These are phyloP conservation scores for Hsuehochloa calcarea DNA, from an alignment of 176 grass and related monocot species.

Conservation along the genomic window DNA sequence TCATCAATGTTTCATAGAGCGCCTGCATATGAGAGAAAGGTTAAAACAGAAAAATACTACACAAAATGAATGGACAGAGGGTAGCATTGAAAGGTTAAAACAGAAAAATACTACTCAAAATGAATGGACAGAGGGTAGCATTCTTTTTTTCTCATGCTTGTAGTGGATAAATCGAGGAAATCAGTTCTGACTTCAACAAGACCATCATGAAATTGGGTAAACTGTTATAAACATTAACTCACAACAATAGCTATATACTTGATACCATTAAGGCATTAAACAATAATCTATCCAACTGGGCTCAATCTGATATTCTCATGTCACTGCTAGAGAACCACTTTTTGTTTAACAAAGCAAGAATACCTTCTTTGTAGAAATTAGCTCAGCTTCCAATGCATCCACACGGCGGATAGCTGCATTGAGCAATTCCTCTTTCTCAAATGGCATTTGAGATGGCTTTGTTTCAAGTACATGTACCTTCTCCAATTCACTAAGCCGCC, in stretches of 20 bases:
- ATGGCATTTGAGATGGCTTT: conserved; percentile 75
- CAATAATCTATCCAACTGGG: neutral
- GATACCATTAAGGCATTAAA: neutral
- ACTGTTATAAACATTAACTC: neutral
- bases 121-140: neutral
- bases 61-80: neutral
- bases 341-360: neutral
- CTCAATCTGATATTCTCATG: neutral
- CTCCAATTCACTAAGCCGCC: conserved; percentile 64
- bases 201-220: neutral
- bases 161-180: neutral
- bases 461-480: conserved; percentile 61
- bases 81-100: conserved; percentile 14
- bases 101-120: neutral
- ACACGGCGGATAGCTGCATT: conserved; percentile 56
- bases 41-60: neutral
- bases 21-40: conserved; percentile 36
- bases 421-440: conserved; percentile 80
- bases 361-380: conserved; percentile 95
- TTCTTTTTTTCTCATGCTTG: neutral
- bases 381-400: conserved; percentile 89
- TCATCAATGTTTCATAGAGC: conserved; percentile 69
- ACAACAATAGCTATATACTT: neutral
- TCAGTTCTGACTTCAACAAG: neutral
- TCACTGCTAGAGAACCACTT: neutral